These are phyloP conservation scores for Calonectria pseudoturangicola DNA, from an alignment of 2,329 filamentous ascomycete genomes.

Conservation along the genomic window DNA sequence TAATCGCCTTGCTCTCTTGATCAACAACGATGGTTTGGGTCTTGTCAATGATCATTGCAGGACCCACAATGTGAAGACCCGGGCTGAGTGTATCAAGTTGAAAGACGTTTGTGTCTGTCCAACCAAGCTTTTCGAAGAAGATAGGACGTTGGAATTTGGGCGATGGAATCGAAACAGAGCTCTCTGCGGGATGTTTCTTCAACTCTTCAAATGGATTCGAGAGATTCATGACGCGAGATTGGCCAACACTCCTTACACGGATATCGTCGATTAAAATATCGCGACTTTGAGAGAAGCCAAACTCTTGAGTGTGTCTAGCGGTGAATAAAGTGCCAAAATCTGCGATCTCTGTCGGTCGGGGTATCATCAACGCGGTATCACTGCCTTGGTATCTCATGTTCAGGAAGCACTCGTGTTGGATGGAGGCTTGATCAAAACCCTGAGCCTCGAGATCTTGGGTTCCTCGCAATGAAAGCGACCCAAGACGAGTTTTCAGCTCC, in stretches of 20 bases:
- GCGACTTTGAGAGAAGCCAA: conserved; percentile 62
- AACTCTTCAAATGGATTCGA: conserved; percentile 53
- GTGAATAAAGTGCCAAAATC: conserved; percentile 60
- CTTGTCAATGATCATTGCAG: conserved; percentile 82
- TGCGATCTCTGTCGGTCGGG: conserved; percentile 45
- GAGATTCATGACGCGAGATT: conserved; percentile 49
- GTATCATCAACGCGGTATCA: conserved; percentile 65
- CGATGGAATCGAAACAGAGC: conserved; percentile 35
- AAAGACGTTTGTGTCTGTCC: conserved; percentile 54
- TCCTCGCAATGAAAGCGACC: conserved; percentile 51
- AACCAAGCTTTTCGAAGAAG: conserved; percentile 54
- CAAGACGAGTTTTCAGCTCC: conserved; percentile 49
- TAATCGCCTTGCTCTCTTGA: conserved; percentile 56
- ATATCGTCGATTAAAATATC: conserved; percentile 65
- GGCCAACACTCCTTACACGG: conserved; percentile 63
- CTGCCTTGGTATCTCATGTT: conserved; percentile 67
- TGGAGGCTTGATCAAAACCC: conserved; percentile 63
- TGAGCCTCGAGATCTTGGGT: conserved; percentile 47
- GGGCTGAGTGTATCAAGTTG: conserved; percentile 48
- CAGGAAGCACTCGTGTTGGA: conserved; percentile 65
- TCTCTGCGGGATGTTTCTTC: conserved; percentile 39
- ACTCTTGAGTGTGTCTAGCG: conserved; percentile 62
- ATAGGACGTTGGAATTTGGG: conserved; percentile 49
- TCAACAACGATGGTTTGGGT: conserved; percentile 86
- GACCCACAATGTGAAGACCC: conserved; percentile 65